Base-by-base conservation (phyloP, 495 filamentous ascomycete genomes). In the Margaritispora aquatica region DNA sequence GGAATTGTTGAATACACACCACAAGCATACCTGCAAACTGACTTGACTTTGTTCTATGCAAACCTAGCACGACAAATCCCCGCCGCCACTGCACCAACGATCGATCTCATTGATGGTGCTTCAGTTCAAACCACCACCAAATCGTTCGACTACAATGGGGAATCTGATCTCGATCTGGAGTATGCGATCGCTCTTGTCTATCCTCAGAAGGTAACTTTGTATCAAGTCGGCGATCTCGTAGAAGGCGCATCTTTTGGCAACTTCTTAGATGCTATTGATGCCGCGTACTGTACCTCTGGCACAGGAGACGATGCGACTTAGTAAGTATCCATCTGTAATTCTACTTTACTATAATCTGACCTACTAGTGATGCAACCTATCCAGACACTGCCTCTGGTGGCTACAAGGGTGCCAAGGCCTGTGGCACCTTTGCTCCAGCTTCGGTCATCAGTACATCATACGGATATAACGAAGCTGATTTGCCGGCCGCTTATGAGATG, bases 401-500 rank as follows among this genome's bases (percentile, higher is more conserved):
- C 36, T 64, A 64, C 24, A 61, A 50, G 9, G 62, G 58, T 13
- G 26, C 62, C 2, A 49, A 54, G 47, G 36, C 34, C 23, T 64
- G 62, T 41, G 62, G 62, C 1, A 55, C 57, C 17, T 31, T 64
- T 36, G 48, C 53, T 3, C 54, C 62, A 19, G 54, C 62, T 0
- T 60, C 57, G 0, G 62, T 64, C 1, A 60, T 64, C 41, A 60
- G 58, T 20, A 64, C 62, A 2, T 64, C 62, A 2, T 64, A 64
- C 26, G 62, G 62, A 1, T 64, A 64, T 51, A 64, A 64, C 26
- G 62, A 64, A 53, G 62, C 62, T 15, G 62, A 64, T 3, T 78
- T 79, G 17, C 66, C 80, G 41, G 69, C 59, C 64, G 52, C 62
- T 2, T 66, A 60, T 44, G 55, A 65, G 46, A 38, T 49, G 1